phyloP scores from a whole-genome alignment of 768 basidiomycete genomes.

The Amanita phalloides region DNA sequence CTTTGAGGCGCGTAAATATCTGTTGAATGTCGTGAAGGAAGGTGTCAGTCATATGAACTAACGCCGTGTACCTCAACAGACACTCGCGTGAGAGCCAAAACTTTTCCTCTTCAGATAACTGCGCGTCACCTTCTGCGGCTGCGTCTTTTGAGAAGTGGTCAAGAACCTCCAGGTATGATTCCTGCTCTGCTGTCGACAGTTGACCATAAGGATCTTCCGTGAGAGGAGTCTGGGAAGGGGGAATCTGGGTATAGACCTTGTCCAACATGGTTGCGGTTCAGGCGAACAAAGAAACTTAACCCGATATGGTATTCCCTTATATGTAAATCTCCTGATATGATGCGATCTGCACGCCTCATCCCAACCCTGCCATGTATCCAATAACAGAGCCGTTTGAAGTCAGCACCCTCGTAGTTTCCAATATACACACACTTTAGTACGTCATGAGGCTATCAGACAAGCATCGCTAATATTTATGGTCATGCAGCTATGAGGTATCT shows the following conservation, averaged over 20 bases:
- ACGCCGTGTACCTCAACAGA: slow-evolving; percentile 41
- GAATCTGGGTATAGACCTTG: slow-evolving; percentile 23
- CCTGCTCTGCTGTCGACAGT: slow-evolving; percentile 33
- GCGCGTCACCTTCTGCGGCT: slow-evolving; percentile 28
- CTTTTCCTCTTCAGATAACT: slow-evolving; percentile 54
- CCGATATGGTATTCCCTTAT: slow-evolving; percentile 2
- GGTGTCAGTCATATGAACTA: neutral
- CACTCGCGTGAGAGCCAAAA: slow-evolving; percentile 80
- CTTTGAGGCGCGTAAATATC: slow-evolving; percentile 71
- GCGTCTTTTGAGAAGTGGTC: slow-evolving; percentile 44
- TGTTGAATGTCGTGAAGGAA: slow-evolving; percentile 13
- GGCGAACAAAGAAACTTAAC: neutral
- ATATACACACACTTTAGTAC: slow-evolving; percentile 70
- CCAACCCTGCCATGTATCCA: slow-evolving; percentile 45
- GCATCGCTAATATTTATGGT: neutral
- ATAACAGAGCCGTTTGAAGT: slow-evolving; percentile 52
- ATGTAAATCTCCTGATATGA: neutral
- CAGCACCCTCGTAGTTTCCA: slow-evolving; percentile 60
- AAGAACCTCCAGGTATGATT: slow-evolving; percentile 42
- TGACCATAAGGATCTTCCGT: slow-evolving; percentile 21
- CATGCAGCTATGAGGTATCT: slow-evolving; percentile 66
- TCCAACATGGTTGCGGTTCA: slow-evolving; percentile 7
- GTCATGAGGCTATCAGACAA: slow-evolving; percentile 3
- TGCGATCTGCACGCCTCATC: too few relatives aligned
- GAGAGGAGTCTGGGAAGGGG: slow-evolving; percentile 18